Evolutionary conservation across 306 rosid genomes (phyloP), one percentile per base, ranked within the genome.

Genomic region (Citrullus colocynthis): DNA sequence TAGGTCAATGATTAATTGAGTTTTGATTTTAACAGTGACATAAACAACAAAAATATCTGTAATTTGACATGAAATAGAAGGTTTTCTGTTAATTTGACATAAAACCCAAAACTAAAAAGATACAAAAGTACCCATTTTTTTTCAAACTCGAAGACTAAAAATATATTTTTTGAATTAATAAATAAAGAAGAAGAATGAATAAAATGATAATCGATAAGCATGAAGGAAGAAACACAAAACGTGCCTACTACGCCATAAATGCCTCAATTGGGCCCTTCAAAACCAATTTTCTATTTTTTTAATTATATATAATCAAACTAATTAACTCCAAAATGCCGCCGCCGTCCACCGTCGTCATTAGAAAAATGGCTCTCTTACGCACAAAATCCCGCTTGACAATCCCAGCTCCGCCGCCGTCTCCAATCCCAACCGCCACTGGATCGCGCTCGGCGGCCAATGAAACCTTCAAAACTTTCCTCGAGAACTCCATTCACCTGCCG

Each of bases 341-440:
- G 6, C 63, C 45, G 17, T 28, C 60, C 10, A 55, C 49, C 18
- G 21, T 24, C 76, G 11, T 58, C 73, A 39, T 58, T 16, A 18
- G 18, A 51, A 51, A 41, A 74, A 83, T 86, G 90, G 84, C 89
- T 75, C 13, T 76, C 63, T 9, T 71, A 67, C 87, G 85, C 21
- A 81, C 78, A 67, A 59, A 66, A 12, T 82, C 81, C 79, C 78
- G 57, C 2, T 48, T 73, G 18, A 30, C 64, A 57, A 39, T 79
- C 5, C 75, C 78, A 59, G 84, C 75, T 28, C 92, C 91, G 11
- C 87, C 90, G 3, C 98, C 96, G 0, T 89, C 97, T 2, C 96
- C 97, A 48, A 88, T 95, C 73, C 96, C 96, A 0, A 94, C 93
- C 0, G 96, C 55, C 1, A 85, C 78, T 71, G 98, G 98, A 8